Evolutionary conservation across 225 moss, liverwort and hornwort genomes (phyloP), one percentile per base, ranked within the genome.

Genomic region (Pseudisothecium myosuroides): DNA sequence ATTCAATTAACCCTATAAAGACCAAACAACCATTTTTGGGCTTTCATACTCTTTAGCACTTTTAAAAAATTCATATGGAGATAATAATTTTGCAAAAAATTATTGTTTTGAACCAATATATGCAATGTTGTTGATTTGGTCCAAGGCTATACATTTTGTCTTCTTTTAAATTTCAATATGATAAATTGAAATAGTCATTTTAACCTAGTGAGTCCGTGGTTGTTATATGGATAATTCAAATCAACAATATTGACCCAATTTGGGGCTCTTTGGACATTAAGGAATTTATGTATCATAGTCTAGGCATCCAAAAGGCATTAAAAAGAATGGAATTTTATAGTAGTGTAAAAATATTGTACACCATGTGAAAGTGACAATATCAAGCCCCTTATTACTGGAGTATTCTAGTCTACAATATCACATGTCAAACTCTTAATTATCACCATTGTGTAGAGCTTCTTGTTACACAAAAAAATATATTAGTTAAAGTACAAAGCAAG

Each of bases 21-120:
- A 39, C 4, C 7, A 39, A 39, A 39, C 39, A 69, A 69, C 4
- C 7, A 1, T 69, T 13, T 68, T 24, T 39, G 7, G n/a, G n/a
- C 23, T 39, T 4, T 39, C 4, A 23, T 39, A 23, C 13, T 13
- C 23, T 68, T 69, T 4, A 23, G 13, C 1, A 23, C 1, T 13
- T 39, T 39, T 69, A 23, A 12, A 39, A 68, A 39, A 39, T 39
- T 69, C 7, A 12, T 68, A 23, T 12, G 8, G 7, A 69, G 39
- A 69, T 12, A 69, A 39, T 69, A 23, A 69, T 23, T 69, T 69
- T 23, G 68, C 7, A 23, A 4, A 23, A 65, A 69, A 69, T n/a
- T 7, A 0, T 22, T 69, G 1, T 23, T 69, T n/a, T 7, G 7
- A 1, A 39, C 4, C 7, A 13, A 39, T 22, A 12, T 0, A n/a